Evolutionary conservation across 805 yeast genomes (phyloP).

Genomic region (Starmerella lactis-condensi): DNA sequence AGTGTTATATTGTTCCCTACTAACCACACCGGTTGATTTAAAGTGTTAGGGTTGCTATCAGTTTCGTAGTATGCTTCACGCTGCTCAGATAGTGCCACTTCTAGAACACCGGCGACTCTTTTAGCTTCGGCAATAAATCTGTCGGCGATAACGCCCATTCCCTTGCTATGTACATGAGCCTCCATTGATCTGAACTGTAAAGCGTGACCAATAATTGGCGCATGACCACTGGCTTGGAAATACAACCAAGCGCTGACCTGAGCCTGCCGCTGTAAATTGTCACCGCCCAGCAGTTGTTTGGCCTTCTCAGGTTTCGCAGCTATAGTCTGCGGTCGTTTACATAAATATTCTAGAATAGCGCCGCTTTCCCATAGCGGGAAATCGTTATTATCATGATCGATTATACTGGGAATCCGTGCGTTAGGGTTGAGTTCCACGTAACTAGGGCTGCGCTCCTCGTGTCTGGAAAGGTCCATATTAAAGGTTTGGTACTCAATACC

Average conservation of each 20-base stretch:
- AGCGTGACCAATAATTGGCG: slow-evolving; percentile 98
- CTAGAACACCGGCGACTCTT: slow-evolving; percentile 81
- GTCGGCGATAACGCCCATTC: slow-evolving; percentile 66
- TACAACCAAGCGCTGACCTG: slow-evolving; percentile 79
- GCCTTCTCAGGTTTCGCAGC: slow-evolving; percentile 29
- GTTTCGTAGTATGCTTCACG: slow-evolving; percentile 47
- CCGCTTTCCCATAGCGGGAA: slow-evolving; percentile 90
- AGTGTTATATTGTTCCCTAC: slow-evolving; percentile 68
- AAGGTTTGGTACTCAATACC: slow-evolving; percentile 63
- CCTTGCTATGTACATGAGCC: slow-evolving; percentile 37
- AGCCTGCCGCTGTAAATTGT: slow-evolving; percentile 57
- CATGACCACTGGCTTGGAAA: slow-evolving; percentile 91
- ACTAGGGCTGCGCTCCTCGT: slow-evolving; percentile 87
- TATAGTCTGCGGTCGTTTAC: slow-evolving; percentile 26
- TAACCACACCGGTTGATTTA: slow-evolving; percentile 87
- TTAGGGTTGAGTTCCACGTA: slow-evolving; percentile 88
- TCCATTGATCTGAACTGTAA: slow-evolving; percentile 85
- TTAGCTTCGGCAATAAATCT: slow-evolving; percentile 83
- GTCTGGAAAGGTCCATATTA: slow-evolving; percentile 64
- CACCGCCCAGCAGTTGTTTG: slow-evolving; percentile 49
- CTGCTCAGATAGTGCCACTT: slow-evolving; percentile 84
- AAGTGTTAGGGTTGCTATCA: slow-evolving; percentile 49
- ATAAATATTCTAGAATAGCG: slow-evolving; percentile 68
- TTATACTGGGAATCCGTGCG: slow-evolving; percentile 85
- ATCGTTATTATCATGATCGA: slow-evolving; percentile 69